These are phyloP conservation scores for Inga oerstediana DNA, from an alignment of 306 rosid genomes.

Conservation along the genomic window DNA sequence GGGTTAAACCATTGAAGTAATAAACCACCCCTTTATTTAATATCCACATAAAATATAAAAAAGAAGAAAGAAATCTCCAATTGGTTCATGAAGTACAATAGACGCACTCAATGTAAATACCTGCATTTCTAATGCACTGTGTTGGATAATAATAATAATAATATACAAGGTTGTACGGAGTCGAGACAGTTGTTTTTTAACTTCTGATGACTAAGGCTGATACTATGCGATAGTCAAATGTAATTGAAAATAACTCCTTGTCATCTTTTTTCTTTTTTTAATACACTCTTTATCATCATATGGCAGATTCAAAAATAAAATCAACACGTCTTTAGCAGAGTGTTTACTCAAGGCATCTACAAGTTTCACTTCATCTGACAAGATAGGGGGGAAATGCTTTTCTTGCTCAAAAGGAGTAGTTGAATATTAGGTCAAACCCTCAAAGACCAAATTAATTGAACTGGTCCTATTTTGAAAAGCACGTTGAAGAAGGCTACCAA, in stretches of 20 bases:
- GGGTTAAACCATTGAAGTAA: slow-evolving; percentile 7
- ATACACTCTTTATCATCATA: background rate
- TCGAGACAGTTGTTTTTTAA: background rate
- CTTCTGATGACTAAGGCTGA: background rate
- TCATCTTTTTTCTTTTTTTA: no score
- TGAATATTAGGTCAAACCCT: slow-evolving; percentile 6
- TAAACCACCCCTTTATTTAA: slow-evolving; percentile 17
- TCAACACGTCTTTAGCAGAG: background rate
- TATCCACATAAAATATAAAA: background rate
- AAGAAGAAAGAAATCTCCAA: slow-evolving; percentile 8
- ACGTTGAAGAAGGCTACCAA: slow-evolving; percentile 8
- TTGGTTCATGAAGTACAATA: slow-evolving; percentile 31
- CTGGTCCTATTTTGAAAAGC: slow-evolving; percentile 16
- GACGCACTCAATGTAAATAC: slow-evolving; percentile 35
- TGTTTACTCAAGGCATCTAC: slow-evolving; percentile 12
- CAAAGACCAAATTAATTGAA: slow-evolving; percentile 4
- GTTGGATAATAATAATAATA: background rate
- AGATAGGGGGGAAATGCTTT: background rate
- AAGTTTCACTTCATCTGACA: slow-evolving; percentile 4
- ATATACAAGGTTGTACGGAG: background rate
- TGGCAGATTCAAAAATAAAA: background rate
- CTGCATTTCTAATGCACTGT: background rate
- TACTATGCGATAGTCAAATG: background rate
- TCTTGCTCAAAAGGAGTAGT: background rate
- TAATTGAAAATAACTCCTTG: slow-evolving; percentile 4